Base-by-base conservation (phyloP, 768 basidiomycete species). In the Trametes cingulata region DNA sequence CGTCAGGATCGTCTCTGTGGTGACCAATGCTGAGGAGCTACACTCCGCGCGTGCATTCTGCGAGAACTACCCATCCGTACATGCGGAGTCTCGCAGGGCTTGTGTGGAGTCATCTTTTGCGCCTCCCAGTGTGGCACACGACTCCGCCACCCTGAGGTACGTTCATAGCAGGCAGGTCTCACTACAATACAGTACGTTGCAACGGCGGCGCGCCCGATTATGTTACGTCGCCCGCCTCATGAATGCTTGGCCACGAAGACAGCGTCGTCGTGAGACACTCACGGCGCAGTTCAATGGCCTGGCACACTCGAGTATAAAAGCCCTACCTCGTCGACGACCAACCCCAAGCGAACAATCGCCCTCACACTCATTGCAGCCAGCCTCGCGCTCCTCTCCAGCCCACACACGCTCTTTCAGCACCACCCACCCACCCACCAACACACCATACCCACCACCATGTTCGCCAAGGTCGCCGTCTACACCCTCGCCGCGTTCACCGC, bases 401-500 rank as follows among this genome's bases (percentile, higher is more conserved):
- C 36, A 20, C 37, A 52, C 53, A 45, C 50, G 22, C 41, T 58
- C 61, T 22, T 53, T 43, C 41, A 55, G 33, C 22, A 45, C 36
- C 39, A 39, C 39, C 24, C 50, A 37, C 36, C 37, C 13, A n/a
- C 19, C 33, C 46, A 24, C n/a, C 41, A 42, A 22, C 37, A 15
- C 43, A 20, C 36, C 33, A 20, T 20, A 9, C 37, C 29, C 10
- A 25, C 17, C 56, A 58, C 41, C 52, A 63, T 63, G 61, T 51
- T 63, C 48, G 51, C 61, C 48, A 54, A 54, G 41, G 47, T 40
- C 56, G 52, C 40, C 50, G 20, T 61, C 54, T 56, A 43, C 61
- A 36, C 58, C 33, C 35, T 53, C 43, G 43, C 62, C n/a, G 43
- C 46, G 42, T 50, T 63, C 58, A 48, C 58, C 43, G 50, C 52